These are phyloP conservation scores for Cyclotella cryptica DNA, from an alignment of 108 stramenopile species.

Conservation along the genomic window DNA sequence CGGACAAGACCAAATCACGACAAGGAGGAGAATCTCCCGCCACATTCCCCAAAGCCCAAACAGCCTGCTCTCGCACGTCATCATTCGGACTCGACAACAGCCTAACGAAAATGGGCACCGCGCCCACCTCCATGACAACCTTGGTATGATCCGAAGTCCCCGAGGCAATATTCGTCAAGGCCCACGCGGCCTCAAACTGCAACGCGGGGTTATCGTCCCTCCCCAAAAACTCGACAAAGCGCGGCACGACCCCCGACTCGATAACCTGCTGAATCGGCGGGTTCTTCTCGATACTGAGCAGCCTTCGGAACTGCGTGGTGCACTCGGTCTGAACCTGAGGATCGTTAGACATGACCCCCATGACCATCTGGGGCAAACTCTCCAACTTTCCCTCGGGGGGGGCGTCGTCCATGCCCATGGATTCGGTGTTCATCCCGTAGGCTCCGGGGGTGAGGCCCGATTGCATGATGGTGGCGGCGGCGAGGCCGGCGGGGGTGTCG, in stretches of 20 bases:
- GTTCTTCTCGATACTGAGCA: conserved; percentile 97
- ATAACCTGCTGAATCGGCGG: conserved; percentile 99
- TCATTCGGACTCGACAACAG: conserved; percentile 92
- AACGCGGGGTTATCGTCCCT: conserved; percentile 93
- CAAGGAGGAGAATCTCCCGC: conserved; percentile 98
- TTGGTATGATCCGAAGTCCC: conserved; percentile 98
- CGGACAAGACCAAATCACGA: conserved; percentile 94
- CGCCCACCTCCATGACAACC: conserved; percentile 97
- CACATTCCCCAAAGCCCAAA: conserved; percentile 99
- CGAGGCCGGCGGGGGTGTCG: conserved; percentile 75
- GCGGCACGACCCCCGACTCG: conserved; percentile 94
- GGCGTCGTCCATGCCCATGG: conserved; percentile 16
- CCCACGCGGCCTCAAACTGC: conserved; percentile 99
- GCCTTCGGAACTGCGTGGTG: conserved; percentile 94
- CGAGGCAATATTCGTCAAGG: conserved; percentile 98
- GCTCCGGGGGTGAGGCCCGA: conserved; percentile 57
- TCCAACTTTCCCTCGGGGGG: conserved; percentile 66
- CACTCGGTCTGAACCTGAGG: conserved; percentile 85
- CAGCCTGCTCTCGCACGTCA: conserved; percentile 98
- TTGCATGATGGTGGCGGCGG: conserved; percentile 81
- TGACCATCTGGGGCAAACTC: conserved; percentile 89
- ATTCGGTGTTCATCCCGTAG: too few relatives aligned
- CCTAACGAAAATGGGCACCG: conserved; percentile 97
- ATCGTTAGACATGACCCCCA: conserved; percentile 91
- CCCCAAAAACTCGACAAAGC: conserved; percentile 96